Percentiles rank a stretch among this genome's conserved stretches.
These are phyloP conservation scores for Gamarada debralockiae DNA, from an alignment of 495 filamentous ascomycete species.

Conservation along the genomic window DNA sequence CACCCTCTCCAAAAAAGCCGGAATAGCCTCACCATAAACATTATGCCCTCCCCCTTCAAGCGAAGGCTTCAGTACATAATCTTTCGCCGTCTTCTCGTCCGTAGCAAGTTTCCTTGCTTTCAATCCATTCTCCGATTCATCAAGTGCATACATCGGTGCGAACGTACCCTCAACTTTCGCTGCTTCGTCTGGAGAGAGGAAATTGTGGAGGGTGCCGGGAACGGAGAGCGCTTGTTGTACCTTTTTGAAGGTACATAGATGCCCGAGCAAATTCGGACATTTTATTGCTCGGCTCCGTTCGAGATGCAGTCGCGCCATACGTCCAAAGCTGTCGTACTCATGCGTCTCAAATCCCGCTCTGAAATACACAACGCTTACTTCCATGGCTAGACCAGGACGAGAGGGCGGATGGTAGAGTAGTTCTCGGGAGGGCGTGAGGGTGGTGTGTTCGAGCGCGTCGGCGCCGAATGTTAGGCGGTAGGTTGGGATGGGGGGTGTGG, in stretches of 20 bases:
- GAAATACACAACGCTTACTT: conserved; percentile 85
- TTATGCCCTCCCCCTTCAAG: conserved; percentile 96
- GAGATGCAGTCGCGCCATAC: conserved; percentile 62
- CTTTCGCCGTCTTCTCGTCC: conserved; percentile 54
- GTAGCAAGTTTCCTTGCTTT: conserved; percentile 68
- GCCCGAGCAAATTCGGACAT: conserved; percentile 84
- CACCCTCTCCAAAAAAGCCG: conserved; percentile 61
- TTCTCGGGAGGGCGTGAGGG: conserved; percentile 56
- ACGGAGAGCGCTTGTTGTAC: conserved; percentile 91
- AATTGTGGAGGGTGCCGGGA: conserved; percentile 45
- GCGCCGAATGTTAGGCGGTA: conserved; percentile 74
- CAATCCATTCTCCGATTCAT: conserved; percentile 61
- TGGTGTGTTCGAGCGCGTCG: conserved; percentile 59
- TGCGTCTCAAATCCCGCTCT: conserved; percentile 66
- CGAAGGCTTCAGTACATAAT: conserved; percentile 91
- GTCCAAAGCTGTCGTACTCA: conserved; percentile 53
- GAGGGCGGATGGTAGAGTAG: conserved; percentile 76
- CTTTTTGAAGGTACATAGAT: conserved; percentile 90
- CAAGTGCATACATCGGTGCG: conserved; percentile 80
- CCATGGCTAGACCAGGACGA: conserved; percentile 51
- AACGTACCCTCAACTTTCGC: conserved; percentile 59
- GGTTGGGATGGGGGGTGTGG: conserved; percentile 48
- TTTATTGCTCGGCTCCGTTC: conserved; percentile 87
- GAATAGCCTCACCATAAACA: conserved; percentile 80
- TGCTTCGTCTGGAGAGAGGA: conserved; percentile 64